Percentiles rank a stretch among this genome's conserved stretches.
Evolutionary conservation across 768 basidiomycete genomes (phyloP).

Genomic region (Lentinula edodes): DNA sequence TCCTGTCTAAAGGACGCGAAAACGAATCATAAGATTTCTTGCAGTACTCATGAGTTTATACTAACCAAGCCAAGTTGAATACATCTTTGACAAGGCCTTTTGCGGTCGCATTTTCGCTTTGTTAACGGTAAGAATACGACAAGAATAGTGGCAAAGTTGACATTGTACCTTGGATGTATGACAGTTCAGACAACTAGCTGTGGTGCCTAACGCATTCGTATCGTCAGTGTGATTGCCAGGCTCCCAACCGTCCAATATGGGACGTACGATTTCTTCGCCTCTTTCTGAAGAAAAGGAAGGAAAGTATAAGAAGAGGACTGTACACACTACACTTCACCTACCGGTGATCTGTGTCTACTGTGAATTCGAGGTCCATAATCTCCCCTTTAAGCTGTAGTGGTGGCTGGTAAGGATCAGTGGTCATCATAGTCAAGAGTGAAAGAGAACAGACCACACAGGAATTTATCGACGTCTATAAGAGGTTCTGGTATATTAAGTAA

Average conservation of each 20-base stretch:
- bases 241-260: conserved; percentile 30
- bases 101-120: conserved; percentile 72
- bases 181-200: conserved; percentile 69
- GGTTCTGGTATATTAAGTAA: conserved; percentile 60
- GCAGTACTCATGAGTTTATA: conserved; percentile 6
- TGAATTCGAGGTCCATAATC: conserved; percentile 74
- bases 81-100: conserved; percentile 86
- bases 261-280: conserved; percentile 89
- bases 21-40: conserved; percentile 5
- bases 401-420: conserved; percentile 49
- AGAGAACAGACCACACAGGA: conserved; percentile 44
- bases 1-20: conserved; percentile 55
- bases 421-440: conserved; percentile 40
- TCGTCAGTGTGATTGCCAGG: neutral
- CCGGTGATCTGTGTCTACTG: conserved; percentile 66
- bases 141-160: conserved; percentile 34
- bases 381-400: conserved; percentile 64
- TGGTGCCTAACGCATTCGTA: neutral
- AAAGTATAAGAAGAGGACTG: conserved; percentile 21
- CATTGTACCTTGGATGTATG: conserved; percentile 87
- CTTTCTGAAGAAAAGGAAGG: conserved; percentile 47
- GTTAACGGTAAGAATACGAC: conserved; percentile 4
- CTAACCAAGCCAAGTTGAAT: conserved; percentile 82
- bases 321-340: conserved; percentile 17
- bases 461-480: conserved; percentile 42